Percentiles rank a stretch among this genome's conserved stretches.
Conservation (phyloP, 2,329 filamentous ascomycete genomes). For the Venturia aucupariae region DNA sequence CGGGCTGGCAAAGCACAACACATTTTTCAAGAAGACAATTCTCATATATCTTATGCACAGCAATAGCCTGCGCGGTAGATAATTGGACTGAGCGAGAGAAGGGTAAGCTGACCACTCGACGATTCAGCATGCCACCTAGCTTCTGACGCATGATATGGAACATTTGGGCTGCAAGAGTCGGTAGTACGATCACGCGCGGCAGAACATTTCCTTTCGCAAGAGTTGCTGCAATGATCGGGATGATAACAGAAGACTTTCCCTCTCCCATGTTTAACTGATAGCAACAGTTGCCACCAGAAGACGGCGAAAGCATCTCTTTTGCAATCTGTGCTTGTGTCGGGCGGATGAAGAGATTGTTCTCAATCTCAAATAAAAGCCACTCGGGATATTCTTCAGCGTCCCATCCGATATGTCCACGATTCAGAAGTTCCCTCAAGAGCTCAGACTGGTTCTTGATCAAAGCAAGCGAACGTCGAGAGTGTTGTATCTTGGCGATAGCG, state of each 20-base stretch:
- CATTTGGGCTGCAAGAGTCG: conserved; percentile 45
- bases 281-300: conserved; percentile 43
- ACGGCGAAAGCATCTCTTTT: conserved; percentile 44
- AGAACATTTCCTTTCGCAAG: conserved; percentile 32
- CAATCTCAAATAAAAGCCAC: conserved; percentile 56
- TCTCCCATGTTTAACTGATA: conserved; percentile 55
- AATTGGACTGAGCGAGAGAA: conserved; percentile 39
- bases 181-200: conserved; percentile 44
- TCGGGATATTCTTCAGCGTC: conserved; percentile 42
- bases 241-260: conserved; percentile 54
- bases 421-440: conserved; percentile 32
- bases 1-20: conserved; percentile 36
- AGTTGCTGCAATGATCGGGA: conserved; percentile 47
- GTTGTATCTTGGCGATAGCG: neutral
- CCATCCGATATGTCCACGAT: conserved; percentile 45
- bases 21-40: conserved; percentile 36
- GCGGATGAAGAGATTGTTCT: conserved; percentile 51
- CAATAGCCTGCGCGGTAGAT: conserved; percentile 22
- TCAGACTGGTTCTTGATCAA: conserved; percentile 20
- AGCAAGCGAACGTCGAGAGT: neutral
- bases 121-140: conserved; percentile 43
- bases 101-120: conserved; percentile 43
- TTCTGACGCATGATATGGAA: conserved; percentile 42
- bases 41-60: conserved; percentile 28
- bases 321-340: conserved; percentile 52